phyloP scores from a whole-genome alignment of 352 stramenopile genomes.

The Aphanomyces cochlioides region DNA sequence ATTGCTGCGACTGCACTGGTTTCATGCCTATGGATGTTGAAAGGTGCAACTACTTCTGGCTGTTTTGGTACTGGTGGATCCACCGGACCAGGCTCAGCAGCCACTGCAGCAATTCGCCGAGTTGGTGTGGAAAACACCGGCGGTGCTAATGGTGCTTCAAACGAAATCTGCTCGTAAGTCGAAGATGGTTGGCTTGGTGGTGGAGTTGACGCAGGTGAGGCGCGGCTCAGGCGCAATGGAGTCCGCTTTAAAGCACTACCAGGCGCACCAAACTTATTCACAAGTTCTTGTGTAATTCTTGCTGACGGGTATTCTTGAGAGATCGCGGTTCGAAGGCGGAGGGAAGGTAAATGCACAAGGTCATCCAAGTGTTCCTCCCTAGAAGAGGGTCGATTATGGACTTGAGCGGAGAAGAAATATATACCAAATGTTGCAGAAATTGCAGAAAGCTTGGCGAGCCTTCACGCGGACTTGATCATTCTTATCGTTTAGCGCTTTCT shows the following conservation, averaged over 20 bases:
- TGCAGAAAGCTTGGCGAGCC: constrained; percentile 21
- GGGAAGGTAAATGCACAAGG: constrained; percentile 12
- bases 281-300: not conserved
- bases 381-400: not conserved
- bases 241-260: not conserved
- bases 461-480: not conserved
- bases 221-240: constrained; percentile 1
- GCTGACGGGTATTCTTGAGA: constrained; percentile 10
- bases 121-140: no score
- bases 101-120: no score
- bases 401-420: not conserved
- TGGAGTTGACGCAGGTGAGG: not conserved
- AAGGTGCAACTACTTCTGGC: no score
- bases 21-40: no score
- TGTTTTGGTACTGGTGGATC: no score
- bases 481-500: constrained; percentile 15
- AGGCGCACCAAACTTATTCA: not conserved
- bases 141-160: no score
- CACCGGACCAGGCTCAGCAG: no score
- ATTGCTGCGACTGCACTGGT: no score
- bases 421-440: constrained; percentile 21
- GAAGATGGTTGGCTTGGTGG: not conserved
- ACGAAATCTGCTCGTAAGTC: no score
- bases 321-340: not conserved
- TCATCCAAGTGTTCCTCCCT: constrained; percentile 25